These are phyloP conservation scores for Thoreauomyces humboldtii DNA, from an alignment of 192 early-diverging fungal species.

Conservation along the genomic window DNA sequence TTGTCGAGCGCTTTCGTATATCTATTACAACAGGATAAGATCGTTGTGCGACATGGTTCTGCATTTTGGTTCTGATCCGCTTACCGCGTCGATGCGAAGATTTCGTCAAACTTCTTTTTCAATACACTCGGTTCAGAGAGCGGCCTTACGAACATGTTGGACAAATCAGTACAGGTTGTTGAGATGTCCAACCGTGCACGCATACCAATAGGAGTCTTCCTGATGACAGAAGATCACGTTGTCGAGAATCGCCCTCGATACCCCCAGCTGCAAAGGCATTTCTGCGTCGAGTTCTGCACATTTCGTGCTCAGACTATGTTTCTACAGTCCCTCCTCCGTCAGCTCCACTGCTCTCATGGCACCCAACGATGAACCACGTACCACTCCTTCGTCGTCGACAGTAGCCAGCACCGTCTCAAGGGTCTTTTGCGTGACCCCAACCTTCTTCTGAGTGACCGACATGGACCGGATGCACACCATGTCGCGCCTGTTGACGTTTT, in stretches of 20 bases:
- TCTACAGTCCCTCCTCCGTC: conserved; percentile 34
- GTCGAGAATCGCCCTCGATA: conserved; percentile 87
- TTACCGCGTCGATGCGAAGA: conserved; percentile 86
- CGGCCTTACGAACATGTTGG: conserved; percentile 62
- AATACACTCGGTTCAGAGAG: conserved; percentile 78
- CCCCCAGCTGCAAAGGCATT: conserved; percentile 82
- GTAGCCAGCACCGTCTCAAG: conserved; percentile 66
- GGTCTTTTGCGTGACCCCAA: conserved; percentile 61
- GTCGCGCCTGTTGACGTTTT: conserved; percentile 67
- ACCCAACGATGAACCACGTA: conserved; percentile 5
- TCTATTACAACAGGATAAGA: too few relatives aligned
- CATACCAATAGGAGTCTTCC: conserved; percentile 90
- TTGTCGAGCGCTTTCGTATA: conserved; percentile 88
- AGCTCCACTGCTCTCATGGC: too few relatives aligned
- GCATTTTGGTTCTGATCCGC: too few relatives aligned
- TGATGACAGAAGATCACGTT: conserved; percentile 99
- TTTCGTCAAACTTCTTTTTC: conserved; percentile 99
- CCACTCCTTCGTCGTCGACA: conserved; percentile 21
- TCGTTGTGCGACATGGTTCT: too few relatives aligned
- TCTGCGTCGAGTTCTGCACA: conserved; percentile 86
- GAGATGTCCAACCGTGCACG: too few relatives aligned
- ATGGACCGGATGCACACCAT: conserved; percentile 79
- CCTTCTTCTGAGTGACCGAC: conserved; percentile 67
- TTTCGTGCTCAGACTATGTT: conserved; percentile 69
- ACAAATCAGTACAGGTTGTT: background rate